Evolutionary conservation across 305 asterid genomes (phyloP), one percentile per base, ranked within the genome.

Genomic region (Solanum hybrid): DNA sequence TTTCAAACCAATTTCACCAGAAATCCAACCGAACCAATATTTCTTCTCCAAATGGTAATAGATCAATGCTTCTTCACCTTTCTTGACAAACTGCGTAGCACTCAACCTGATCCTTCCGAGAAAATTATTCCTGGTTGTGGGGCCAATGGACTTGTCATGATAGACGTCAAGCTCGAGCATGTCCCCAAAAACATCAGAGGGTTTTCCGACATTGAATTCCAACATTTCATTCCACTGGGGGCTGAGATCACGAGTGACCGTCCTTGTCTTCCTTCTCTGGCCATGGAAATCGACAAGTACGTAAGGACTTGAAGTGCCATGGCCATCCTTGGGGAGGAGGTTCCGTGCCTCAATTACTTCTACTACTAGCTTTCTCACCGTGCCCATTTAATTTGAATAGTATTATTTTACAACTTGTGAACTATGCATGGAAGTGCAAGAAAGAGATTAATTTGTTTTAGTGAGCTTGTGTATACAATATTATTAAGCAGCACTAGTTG

Each of bases 51-150:
- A 91, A 20, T 97, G 96, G 36, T 97, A 96, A 36, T 94, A 95
- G 16, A 97, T 97, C 92, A 97, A 87, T 0, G 98, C 99, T 91
- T 97, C 99, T 89, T 97, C 98, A 3, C 99, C 99, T 92, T 93
- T 95, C 95, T 93, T 96, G 71, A 96, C 99, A 39, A 97, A 96
- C 93, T 97, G 99, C 5, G 87, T 5, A n/a, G 99, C 93, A 46
- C 89, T 92, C 90, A 97, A 92, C 92, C 92, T 91, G 37, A 96
- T 91, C 64, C 97, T 87, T 42, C 99, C 98, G 0, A 97, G 94
- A 51, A 95, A 96, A 33, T 97, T 95, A 89, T 95, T 94, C 92
- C 98, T 89, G 29, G 96, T 96, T 4, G 99, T 97, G 18, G 98
- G 99, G 1, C 98, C 97, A 4, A 95, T 51, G 67, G 85, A 93